Conservation (phyloP, 345 rosid species). For the Mangifera indica region DNA sequence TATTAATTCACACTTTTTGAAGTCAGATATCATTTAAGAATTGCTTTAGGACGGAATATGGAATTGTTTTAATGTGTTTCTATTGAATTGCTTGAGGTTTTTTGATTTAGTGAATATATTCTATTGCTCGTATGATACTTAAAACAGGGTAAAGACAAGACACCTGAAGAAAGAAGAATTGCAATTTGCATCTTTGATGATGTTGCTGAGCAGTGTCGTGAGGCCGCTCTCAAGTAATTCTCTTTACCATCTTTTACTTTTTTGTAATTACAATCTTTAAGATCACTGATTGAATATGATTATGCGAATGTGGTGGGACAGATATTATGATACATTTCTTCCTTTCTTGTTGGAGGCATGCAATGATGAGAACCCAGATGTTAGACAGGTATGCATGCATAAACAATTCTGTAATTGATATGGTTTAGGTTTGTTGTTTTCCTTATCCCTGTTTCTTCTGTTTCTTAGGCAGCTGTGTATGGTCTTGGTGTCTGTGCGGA, state of each 20-base stretch:
- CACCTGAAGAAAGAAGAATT: constrained; percentile 98
- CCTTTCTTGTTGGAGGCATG: constrained; percentile 98
- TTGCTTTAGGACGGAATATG: background rate
- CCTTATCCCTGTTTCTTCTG: constrained; percentile 16
- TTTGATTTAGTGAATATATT: background rate
- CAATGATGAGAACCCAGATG: constrained; percentile 89
- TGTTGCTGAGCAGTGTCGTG: constrained; percentile 97
- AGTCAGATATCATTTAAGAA: background rate
- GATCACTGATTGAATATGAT: constrained; percentile 18
- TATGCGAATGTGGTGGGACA: constrained; percentile 32
- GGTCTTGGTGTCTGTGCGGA: constrained; percentile 99
- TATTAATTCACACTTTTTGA: background rate
- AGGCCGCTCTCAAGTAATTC: constrained; percentile 85
- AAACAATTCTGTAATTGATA: constrained; percentile 7
- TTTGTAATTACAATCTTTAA: constrained; percentile 17
- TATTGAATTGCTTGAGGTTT: background rate
- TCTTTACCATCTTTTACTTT: background rate
- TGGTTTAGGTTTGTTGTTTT: constrained; percentile 1
- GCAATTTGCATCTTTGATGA: constrained; percentile 99
- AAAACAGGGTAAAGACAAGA: constrained; percentile 92
- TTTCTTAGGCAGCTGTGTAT: constrained; percentile 91
- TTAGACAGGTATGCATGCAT: constrained; percentile 71
- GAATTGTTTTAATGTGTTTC: background rate
- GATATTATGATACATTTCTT: constrained; percentile 93
- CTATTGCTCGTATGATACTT: background rate